Percentiles rank a stretch among this genome's conserved stretches.
phyloP scores from a whole-genome alignment of 108 stramenopile genomes.

The Cylindrotheca fusiformis region DNA sequence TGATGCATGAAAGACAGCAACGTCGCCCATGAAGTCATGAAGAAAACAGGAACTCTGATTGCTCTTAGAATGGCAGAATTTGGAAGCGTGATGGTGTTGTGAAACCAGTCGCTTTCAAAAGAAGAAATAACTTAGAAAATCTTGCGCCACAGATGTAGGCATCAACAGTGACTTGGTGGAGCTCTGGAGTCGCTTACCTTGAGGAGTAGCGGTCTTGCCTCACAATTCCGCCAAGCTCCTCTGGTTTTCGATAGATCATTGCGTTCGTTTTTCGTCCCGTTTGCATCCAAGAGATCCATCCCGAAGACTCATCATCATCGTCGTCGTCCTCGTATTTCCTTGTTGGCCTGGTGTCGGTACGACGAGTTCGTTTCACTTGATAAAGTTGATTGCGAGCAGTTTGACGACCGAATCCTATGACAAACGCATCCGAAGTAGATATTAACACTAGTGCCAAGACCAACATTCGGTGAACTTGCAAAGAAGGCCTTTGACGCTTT shows the following conservation, averaged over 20 bases:
- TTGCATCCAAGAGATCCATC: conserved; percentile 46
- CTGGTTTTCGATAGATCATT: conserved; percentile 39
- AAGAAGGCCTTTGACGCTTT: too few relatives aligned
- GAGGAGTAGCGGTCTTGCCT: conserved; percentile 54
- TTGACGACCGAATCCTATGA: too few relatives aligned
- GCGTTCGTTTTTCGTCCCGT: conserved; percentile 27
- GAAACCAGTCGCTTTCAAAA: conserved; percentile 72
- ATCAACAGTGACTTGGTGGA: neutral
- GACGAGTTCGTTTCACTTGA: too few relatives aligned
- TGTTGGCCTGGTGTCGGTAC: too few relatives aligned
- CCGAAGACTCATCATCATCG: conserved; percentile 4
- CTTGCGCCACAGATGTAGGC: neutral
- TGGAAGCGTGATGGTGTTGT: conserved; percentile 84
- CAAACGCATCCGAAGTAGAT: too few relatives aligned
- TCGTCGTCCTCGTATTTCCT: neutral
- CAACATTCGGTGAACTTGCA: too few relatives aligned
- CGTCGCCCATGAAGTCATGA: conserved; percentile 62
- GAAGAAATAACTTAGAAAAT: neutral
- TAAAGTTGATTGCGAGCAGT: too few relatives aligned
- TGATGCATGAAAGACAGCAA: conserved; percentile 55
- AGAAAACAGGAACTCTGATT: conserved; percentile 64
- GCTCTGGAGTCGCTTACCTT: conserved; percentile 5
- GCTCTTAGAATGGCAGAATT: conserved; percentile 77
- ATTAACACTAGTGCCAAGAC: too few relatives aligned
- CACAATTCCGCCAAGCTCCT: conserved; percentile 48